phyloP scores from a whole-genome alignment of 305 asterid genomes.

The Fraxinus paxiana region DNA sequence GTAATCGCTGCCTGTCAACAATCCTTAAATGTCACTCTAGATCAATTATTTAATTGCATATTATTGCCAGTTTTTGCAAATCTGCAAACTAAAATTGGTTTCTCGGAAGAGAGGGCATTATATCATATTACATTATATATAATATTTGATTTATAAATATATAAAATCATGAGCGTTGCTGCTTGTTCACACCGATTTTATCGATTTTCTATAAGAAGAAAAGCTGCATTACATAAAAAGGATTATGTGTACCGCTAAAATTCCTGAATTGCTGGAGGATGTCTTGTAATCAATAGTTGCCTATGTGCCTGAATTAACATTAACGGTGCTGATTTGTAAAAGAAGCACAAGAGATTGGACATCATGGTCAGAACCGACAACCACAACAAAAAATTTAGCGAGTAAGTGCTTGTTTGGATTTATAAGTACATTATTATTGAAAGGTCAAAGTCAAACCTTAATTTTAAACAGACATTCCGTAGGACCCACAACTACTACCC shows the following conservation, averaged over 20 bases:
- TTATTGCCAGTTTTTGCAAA: constrained; percentile 11
- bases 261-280: neutral
- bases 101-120: neutral
- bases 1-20: constrained; percentile 34
- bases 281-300: neutral
- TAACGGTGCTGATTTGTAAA: neutral
- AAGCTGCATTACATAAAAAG: neutral
- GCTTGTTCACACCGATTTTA: neutral
- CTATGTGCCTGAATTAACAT: neutral
- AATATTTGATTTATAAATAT: neutral
- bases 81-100: neutral
- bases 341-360: neutral
- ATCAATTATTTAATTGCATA: neutral
- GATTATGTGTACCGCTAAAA: neutral
- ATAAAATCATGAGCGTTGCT: neutral
- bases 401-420: neutral
- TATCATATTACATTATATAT: neutral
- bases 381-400: neutral
- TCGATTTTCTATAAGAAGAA: neutral
- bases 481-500: neutral
- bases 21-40: constrained; percentile 17
- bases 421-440: neutral
- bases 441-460: neutral
- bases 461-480: neutral
- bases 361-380: neutral